Percentiles rank a stretch among this genome's conserved stretches.
These are phyloP conservation scores for Conidiobolus incongruus DNA, from an alignment of 371 early-diverging fungal species.

Conservation along the genomic window DNA sequence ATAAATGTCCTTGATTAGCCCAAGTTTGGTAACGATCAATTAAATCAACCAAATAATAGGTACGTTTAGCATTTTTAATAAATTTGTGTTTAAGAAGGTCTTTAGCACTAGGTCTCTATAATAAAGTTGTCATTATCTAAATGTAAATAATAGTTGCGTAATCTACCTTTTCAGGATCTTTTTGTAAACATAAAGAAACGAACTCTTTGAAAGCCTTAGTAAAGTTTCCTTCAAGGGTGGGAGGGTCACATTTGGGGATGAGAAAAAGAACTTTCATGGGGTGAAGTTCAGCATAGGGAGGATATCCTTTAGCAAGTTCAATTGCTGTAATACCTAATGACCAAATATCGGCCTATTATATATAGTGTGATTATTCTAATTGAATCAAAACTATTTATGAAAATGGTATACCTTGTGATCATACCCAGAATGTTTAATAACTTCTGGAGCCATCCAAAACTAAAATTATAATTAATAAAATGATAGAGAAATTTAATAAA, in stretches of 20 bases:
- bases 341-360: conserved; percentile 85
- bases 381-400: conserved; percentile 1
- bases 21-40: conserved; percentile 54
- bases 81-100: conserved; percentile 84
- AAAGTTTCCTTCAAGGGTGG: conserved; percentile 46
- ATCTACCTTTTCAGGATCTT: conserved; percentile 45
- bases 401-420: conserved; percentile 39
- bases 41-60: conserved; percentile 58
- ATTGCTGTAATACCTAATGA: conserved; percentile 95
- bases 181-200: conserved; percentile 64
- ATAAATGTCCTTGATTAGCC: too few species aligned
- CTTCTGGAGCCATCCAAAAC: too few species aligned
- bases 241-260: conserved; percentile 82
- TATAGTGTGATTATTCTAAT: not conserved
- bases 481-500: too few species aligned
- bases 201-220: conserved; percentile 79
- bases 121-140: not conserved
- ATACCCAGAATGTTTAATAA: conserved; percentile 89
- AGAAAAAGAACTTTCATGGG: conserved; percentile 83
- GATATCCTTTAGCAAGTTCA: conserved; percentile 82
- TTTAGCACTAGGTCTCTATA: conserved; percentile 65
- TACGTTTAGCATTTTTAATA: conserved; percentile 54
- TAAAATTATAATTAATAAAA: conserved; percentile 4
- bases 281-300: conserved; percentile 80
- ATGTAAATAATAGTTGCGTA: not conserved